A percentile compares a stretch with the other conserved stretches of the same genome.
phyloP scores from a whole-genome alignment of 129 eudicot species.

The Ambrosia artemisiifolia region DNA sequence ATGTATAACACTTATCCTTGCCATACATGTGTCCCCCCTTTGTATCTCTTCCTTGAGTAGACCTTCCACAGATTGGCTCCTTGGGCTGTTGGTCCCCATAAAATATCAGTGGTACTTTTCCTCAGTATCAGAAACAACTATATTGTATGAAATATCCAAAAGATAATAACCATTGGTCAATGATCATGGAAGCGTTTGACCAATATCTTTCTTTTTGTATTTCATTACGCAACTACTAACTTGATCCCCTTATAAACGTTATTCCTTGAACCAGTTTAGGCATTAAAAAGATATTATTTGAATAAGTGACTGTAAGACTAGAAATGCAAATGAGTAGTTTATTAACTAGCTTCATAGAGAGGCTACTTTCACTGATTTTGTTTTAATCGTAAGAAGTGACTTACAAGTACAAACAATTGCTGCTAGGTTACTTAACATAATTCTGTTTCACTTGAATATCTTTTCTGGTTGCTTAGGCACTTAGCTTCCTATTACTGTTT shows the following conservation, averaged over 20 bases:
- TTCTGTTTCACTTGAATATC: no score
- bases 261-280: neutral
- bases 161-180: neutral
- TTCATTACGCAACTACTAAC: neutral
- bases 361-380: neutral
- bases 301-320: neutral
- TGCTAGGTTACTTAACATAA: constrained; percentile 3
- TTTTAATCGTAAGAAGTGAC: neutral
- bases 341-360: neutral
- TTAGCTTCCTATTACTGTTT: constrained; percentile 9
- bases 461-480: neutral
- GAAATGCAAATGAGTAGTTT: neutral
- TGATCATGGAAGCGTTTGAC: constrained; percentile 4
- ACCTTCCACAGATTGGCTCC: neutral
- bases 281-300: neutral
- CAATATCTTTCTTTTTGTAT: neutral
- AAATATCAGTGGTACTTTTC: neutral
- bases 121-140: neutral
- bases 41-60: neutral
- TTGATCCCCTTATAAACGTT: neutral
- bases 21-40: neutral
- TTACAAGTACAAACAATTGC: constrained; percentile 2
- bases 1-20: neutral
- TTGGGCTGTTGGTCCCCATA: neutral
- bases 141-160: neutral